Evolutionary conservation across 2,329 filamentous ascomycete species (phyloP).

Genomic region (Chaetothyriales sp.): DNA sequence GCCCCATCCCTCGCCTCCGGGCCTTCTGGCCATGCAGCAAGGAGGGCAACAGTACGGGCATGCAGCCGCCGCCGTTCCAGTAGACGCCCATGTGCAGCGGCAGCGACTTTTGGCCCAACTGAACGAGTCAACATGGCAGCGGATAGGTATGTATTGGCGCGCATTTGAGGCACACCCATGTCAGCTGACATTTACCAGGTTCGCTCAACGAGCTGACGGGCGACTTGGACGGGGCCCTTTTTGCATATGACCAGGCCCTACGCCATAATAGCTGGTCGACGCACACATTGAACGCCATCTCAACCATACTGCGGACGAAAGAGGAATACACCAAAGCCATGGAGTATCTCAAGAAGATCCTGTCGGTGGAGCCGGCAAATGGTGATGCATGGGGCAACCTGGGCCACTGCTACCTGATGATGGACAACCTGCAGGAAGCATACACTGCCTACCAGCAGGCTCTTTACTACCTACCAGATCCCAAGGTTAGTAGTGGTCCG

Average conservation of each 20-base stretch:
- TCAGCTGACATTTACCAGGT: slow-evolving; percentile 38
- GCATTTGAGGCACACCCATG: slow-evolving; percentile 2
- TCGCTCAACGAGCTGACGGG: slow-evolving; percentile 77
- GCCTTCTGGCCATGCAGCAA: slow-evolving; percentile 11
- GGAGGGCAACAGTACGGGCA: slow-evolving; percentile 19
- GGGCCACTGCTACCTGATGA: slow-evolving; percentile 98
- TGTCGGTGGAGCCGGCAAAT: slow-evolving; percentile 78
- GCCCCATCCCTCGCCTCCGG: slow-evolving; percentile 13
- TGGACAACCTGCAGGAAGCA: slow-evolving; percentile 92
- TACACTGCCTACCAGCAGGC: slow-evolving; percentile 96
- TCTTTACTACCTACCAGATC: slow-evolving; percentile 79
- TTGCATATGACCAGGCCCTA: slow-evolving; percentile 80
- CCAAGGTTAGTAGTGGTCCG: slow-evolving; percentile 53
- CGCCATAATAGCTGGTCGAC: slow-evolving; percentile 79
- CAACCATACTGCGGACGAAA: slow-evolving; percentile 75
- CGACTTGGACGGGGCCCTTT: slow-evolving; percentile 75
- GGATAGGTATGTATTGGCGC: slow-evolving; percentile 58
- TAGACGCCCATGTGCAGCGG: slow-evolving; percentile 25
- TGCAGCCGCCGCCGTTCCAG: slow-evolving; percentile 37
- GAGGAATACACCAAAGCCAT: slow-evolving; percentile 91
- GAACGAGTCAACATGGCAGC: slow-evolving; percentile 84
- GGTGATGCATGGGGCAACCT: slow-evolving; percentile 95
- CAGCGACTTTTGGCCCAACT: slow-evolving; percentile 58
- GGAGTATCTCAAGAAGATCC: slow-evolving; percentile 78
- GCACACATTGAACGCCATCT: slow-evolving; percentile 85